Evolutionary conservation across 108 stramenopile species (phyloP).

Genomic region (Bacterosira constricta): DNA sequence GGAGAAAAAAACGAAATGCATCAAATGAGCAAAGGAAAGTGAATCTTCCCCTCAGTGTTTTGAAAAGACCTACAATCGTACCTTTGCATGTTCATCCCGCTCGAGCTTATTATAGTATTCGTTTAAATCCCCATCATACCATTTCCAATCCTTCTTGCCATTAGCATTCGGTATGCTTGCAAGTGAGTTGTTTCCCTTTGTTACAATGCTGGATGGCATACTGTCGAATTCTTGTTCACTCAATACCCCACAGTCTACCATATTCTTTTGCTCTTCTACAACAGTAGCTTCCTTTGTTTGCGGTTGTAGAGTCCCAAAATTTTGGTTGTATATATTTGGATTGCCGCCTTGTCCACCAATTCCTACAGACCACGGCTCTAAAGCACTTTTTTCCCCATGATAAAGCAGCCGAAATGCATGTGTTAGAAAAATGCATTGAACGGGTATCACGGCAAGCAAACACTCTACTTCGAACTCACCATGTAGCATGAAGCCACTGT

Average conservation of each 20-base stretch:
- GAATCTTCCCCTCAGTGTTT: not conserved
- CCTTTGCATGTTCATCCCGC: conserved; percentile 47
- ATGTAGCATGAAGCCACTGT: conserved; percentile 59
- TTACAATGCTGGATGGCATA: too few relatives aligned
- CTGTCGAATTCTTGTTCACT: too few relatives aligned
- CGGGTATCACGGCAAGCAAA: too few relatives aligned
- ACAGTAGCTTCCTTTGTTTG: not conserved
- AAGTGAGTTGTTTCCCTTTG: too few relatives aligned
- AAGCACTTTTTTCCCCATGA: conserved; percentile 28
- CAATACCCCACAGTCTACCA: too few relatives aligned
- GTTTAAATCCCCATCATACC: conserved; percentile 60
- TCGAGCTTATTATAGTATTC: conserved; percentile 62
- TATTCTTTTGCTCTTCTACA: too few relatives aligned
- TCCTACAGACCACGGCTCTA: conserved; percentile 53
- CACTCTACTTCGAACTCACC: too few relatives aligned
- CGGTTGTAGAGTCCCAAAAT: conserved; percentile 24
- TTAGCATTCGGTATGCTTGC: not conserved
- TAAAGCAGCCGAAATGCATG: not conserved
- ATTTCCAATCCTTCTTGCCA: conserved; percentile 41
- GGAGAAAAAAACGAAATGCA: not conserved
- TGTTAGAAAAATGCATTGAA: too few relatives aligned
- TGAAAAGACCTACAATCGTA: too few relatives aligned
- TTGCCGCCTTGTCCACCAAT: conserved; percentile 49
- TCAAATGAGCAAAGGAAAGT: not conserved
- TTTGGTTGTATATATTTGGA: conserved; percentile 28